Evolutionary conservation across 495 filamentous ascomycete species (phyloP), one percentile per base, ranked within the genome.

Genomic region (Trichoderma virens): DNA sequence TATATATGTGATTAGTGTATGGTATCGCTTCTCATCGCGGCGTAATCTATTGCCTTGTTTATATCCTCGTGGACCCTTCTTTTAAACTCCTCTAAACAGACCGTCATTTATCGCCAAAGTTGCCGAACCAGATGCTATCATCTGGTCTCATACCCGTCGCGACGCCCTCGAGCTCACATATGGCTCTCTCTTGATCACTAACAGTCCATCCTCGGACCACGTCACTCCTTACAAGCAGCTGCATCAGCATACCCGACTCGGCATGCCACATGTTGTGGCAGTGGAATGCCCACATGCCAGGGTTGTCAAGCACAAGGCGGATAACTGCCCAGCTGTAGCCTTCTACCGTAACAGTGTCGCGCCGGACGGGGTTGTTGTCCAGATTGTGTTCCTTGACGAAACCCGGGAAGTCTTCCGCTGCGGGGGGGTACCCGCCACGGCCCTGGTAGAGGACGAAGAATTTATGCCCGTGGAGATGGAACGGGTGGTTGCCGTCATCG

Each of bases 201-300:
- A 56, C 51, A 11, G 23, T 28, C 51, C 51, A 56, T 13, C 16
- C 25, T 16, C 51, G 28, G 27, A 56, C 51, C 7, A 30, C 27
- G 23, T 56, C 51, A 18, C 67, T 30, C 51, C 51, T 56, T 8
- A 56, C 51, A 3, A 84, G 60, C 65, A 87, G 81, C 70, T 85
- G 83, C 85, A 87, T 84, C 43, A 81, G 62, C 74, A 87, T 76
- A 0, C 84, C 85, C 18, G 82, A 81, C 65, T 85, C 82, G 7
- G 74, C 70, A 72, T 88, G 85, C 85, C 85, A 87, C 7, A 75
- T 71, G 32, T 82, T 79, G 67, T 86, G 83, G 66, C 81, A 83
- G 62, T 83, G 81, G 64, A 82, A 78, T 0, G 79, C 74, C 82
- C 82, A 86, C 60, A 79, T 70, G 2, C 80, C 80, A 5, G 81